Conservation (phyloP, 306 rosid species). For the Bauhinia variegata region DNA sequence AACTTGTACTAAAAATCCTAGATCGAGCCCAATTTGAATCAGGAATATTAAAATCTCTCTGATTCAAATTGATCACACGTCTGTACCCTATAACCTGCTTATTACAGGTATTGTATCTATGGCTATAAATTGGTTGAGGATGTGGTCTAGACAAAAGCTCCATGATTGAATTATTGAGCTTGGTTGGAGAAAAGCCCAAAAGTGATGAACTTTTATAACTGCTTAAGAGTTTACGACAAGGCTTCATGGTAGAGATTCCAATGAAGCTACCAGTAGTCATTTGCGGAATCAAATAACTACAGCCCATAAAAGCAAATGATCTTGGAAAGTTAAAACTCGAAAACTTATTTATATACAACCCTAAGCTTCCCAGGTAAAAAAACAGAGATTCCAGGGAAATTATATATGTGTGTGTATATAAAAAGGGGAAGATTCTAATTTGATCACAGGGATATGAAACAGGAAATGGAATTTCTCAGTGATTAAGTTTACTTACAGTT, state of each 20-base stretch:
- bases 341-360: conserved; percentile 26
- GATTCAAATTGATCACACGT: conserved; percentile 48
- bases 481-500: conserved; percentile 52
- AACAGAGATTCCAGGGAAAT: no score
- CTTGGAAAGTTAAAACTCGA: neutral
- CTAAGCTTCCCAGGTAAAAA: conserved; percentile 35
- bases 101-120: conserved; percentile 39
- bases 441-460: conserved; percentile 3
- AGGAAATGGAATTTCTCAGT: conserved; percentile 7
- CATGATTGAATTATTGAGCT: conserved; percentile 35
- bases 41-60: conserved; percentile 57
- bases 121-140: conserved; percentile 25
- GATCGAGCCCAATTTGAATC: conserved; percentile 52
- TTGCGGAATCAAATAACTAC: conserved; percentile 38
- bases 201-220: conserved; percentile 51
- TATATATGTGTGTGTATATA: no score
- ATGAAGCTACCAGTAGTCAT: conserved; percentile 63
- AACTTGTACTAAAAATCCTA: conserved; percentile 44
- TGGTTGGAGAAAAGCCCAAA: conserved; percentile 51
- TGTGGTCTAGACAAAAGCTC: conserved; percentile 41
- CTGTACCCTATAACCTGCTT: conserved; percentile 44
- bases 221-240: conserved; percentile 63
- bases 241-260: conserved; percentile 76
- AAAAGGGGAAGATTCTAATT: conserved; percentile 28
- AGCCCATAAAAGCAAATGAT: conserved; percentile 32